Base-by-base conservation (phyloP, 371 early-diverging fungal genomes). In the Syncephalastrum racemosum region DNA sequence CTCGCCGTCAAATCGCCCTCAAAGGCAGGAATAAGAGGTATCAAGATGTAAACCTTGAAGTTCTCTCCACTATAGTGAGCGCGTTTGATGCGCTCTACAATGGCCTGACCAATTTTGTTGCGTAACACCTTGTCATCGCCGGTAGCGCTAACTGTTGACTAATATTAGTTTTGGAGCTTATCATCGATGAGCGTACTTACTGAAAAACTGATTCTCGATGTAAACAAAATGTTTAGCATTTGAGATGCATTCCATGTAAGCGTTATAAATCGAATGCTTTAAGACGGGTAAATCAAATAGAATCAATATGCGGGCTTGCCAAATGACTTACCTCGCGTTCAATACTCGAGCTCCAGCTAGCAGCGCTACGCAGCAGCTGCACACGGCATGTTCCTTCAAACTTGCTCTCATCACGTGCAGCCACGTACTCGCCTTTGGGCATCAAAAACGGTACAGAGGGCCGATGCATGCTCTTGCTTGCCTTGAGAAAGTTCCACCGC, bases 171-270 rank as follows among this genome's bases (percentile, higher is more conserved):
- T 15, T 40, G 1, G 43, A 15, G 22, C 8, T 36, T 43, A n/a
- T n/a, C n/a, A n/a, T n/a, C n/a, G n/a, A n/a, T n/a, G n/a, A n/a
- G 22, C 3, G 22, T 14, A 53, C 71, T 73, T 77, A 77, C 87
- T 84, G 67, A 95, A 95, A 77, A 94, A 94, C 67, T 95, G 95
- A 67, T 95, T 94, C 64, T 95, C 94, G 56, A 95, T 94, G 73
- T 95, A 95, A 24, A 97, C 81, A 67, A 85, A 95, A 60, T 93
- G 89, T 68, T 92, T 80, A 3, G 96, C 82, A 43, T 82, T 81
- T 27, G 63, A 72, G 51, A 97, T 97, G 59, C 84, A 76, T 53
- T 85, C 82, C 54, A 88, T 61, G 64, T 97, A 96, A 2, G 95
- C 96, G 19, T 85, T 85, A 56, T 89, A 85, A 51, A 97, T 95